Percentiles rank a stretch among this genome's conserved stretches.
phyloP scores from a whole-genome alignment of 306 rosid genomes.

The Castanopsis chinensis region DNA sequence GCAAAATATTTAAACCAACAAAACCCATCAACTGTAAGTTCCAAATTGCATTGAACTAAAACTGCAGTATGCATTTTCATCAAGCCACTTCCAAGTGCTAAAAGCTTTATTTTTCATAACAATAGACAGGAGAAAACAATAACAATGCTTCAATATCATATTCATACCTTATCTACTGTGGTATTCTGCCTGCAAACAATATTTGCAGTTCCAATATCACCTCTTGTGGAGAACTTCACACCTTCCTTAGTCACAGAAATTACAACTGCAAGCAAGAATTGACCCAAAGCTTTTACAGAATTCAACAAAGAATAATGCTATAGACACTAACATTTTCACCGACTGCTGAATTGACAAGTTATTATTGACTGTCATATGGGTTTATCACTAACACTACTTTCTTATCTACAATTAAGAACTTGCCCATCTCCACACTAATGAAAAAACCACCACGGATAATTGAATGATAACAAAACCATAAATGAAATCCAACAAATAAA shows the following conservation, averaged over 20 bases:
- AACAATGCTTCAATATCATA: constrained; percentile 15
- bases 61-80: neutral
- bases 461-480: neutral
- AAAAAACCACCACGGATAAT: no score
- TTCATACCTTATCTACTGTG: constrained; percentile 89
- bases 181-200: constrained; percentile 93
- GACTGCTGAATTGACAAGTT: no score
- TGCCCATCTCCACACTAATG: no score
- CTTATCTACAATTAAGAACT: no score
- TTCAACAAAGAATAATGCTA: neutral
- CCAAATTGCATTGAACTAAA: neutral
- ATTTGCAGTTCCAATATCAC: constrained; percentile 91
- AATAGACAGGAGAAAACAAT: neutral
- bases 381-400: no score
- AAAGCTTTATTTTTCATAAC: neutral
- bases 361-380: no score
- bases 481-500: neutral
- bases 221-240: constrained; percentile 91
- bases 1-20: constrained; percentile 7
- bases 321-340: no score
- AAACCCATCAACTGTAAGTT: neutral
- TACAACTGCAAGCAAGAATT: constrained; percentile 58
- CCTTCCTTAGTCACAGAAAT: constrained; percentile 95
- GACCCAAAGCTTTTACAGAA: neutral
- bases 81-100: neutral